Conservation (phyloP, 164 flowering plant species). For the Santalum album region DNA sequence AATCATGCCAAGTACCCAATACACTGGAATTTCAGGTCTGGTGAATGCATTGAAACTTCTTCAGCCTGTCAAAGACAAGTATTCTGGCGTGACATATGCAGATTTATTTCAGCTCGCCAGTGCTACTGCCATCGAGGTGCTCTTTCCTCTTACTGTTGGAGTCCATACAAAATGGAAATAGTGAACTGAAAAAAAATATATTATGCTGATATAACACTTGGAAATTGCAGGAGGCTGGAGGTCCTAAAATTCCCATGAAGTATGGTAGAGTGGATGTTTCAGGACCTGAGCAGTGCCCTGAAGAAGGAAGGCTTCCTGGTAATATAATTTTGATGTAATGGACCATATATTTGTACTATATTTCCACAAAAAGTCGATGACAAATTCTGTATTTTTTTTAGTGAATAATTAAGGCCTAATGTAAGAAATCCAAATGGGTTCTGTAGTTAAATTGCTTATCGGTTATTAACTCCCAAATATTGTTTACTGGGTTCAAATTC, state of each 20-base stretch:
- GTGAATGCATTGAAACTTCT: constrained; percentile 86
- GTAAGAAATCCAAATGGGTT: no score
- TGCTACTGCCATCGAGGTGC: constrained; percentile 95
- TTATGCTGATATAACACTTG: constrained; percentile 2
- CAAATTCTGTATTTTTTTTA: no score
- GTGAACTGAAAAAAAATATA: background rate
- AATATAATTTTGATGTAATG: constrained; percentile 5
- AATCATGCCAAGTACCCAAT: constrained; percentile 8
- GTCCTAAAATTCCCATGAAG: constrained; percentile 92
- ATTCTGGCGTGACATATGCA: constrained; percentile 76
- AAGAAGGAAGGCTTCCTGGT: constrained; percentile 98
- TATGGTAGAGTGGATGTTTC: constrained; percentile 90
- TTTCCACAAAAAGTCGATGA: no score
- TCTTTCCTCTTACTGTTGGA: constrained; percentile 1
- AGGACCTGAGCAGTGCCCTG: constrained; percentile 79
- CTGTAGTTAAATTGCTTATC: no score
- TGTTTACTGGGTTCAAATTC: no score
- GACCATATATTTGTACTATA: no score
- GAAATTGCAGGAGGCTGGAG: constrained; percentile 85
- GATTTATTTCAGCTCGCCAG: constrained; percentile 95
- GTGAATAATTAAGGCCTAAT: no score
- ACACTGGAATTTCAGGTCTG: constrained; percentile 55
- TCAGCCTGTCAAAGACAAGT: constrained; percentile 87
- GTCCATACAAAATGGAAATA: background rate
- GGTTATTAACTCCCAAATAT: no score